Conservation (phyloP, 2,329 filamentous ascomycete species). For the Chaetomium olivaceum region DNA sequence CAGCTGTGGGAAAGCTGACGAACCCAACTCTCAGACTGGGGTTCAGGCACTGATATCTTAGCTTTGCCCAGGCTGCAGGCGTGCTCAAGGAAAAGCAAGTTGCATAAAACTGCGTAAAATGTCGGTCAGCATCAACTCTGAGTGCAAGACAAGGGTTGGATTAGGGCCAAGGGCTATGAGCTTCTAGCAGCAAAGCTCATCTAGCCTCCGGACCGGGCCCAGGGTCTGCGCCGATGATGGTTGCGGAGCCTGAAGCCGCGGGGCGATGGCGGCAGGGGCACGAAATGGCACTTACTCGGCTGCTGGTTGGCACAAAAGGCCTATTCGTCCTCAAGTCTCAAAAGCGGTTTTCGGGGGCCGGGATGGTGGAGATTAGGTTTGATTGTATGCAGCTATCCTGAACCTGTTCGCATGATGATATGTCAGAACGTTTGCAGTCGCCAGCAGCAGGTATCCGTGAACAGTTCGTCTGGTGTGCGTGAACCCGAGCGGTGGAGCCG, state of each 20-base stretch:
- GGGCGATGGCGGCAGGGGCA: constrained; percentile 5
- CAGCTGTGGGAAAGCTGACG: neutral
- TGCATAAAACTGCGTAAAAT: neutral
- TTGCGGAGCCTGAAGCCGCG: neutral
- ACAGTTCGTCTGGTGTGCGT: constrained; percentile 35
- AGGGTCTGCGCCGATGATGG: neutral
- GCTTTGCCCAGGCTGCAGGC: neutral
- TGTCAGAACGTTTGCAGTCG: constrained; percentile 42
- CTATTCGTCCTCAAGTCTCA: constrained; percentile 19
- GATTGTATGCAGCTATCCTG: constrained; percentile 48
- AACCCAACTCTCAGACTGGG: neutral
- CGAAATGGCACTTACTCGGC: constrained; percentile 22
- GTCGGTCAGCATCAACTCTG: constrained; percentile 19
- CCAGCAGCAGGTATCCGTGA: constrained; percentile 41
- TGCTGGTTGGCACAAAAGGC: constrained; percentile 25
- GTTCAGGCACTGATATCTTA: constrained; percentile 1
- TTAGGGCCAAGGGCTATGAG: neutral
- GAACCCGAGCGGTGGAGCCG: constrained; percentile 18
- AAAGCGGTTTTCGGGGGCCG: constrained; percentile 25
- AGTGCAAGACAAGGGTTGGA: constrained; percentile 2
- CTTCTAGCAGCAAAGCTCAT: constrained; percentile 4
- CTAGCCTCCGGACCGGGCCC: neutral
- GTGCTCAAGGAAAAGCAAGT: constrained; percentile 14
- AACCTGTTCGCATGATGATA: constrained; percentile 48
- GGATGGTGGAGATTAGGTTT: constrained; percentile 38